Percentiles rank a stretch among this genome's conserved stretches.
Conservation (phyloP, 139 green algal species). For the Haematococcus sp. region DNA sequence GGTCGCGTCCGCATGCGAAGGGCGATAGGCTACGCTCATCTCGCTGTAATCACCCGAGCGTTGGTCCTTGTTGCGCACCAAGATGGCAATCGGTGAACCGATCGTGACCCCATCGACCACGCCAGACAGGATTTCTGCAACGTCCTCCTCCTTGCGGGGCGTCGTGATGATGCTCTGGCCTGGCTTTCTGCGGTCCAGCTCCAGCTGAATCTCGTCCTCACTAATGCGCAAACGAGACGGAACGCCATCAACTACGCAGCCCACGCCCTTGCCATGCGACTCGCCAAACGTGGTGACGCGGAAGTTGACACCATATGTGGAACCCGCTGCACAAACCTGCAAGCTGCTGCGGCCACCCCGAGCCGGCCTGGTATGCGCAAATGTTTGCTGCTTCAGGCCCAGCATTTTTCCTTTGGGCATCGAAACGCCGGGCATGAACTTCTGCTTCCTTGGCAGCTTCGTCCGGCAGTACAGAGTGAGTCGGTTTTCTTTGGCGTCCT, state of each 20-base stretch:
- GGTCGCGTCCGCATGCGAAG: slow-evolving; percentile 95
- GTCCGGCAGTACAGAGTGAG: no score
- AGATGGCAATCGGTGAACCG: slow-evolving; percentile 90
- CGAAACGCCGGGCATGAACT: no score
- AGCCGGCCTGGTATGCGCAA: neutral
- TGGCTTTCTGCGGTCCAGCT: slow-evolving; percentile 85
- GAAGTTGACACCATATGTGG: slow-evolving; percentile 88
- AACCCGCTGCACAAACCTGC: slow-evolving; percentile 54
- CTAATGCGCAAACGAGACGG: slow-evolving; percentile 86
- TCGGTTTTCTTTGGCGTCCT: no score
- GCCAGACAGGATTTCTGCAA: slow-evolving; percentile 88
- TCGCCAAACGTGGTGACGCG: slow-evolving; percentile 97
- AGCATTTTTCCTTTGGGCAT: neutral
- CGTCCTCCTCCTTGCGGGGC: slow-evolving; percentile 93
- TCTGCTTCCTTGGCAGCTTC: no score
- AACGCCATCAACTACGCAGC: slow-evolving; percentile 95
- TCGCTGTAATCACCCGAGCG: slow-evolving; percentile 81
- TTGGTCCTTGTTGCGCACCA: slow-evolving; percentile 98
- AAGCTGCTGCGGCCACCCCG: neutral
- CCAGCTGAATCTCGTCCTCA: slow-evolving; percentile 79
- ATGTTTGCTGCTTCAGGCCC: neutral
- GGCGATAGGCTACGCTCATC: slow-evolving; percentile 87
- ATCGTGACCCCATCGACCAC: slow-evolving; percentile 78
- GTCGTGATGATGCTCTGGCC: slow-evolving; percentile 98
- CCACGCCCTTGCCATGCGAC: slow-evolving; percentile 92